phyloP scores from a whole-genome alignment of 768 basidiomycete species.

The Macrolepiota dolichaula region DNA sequence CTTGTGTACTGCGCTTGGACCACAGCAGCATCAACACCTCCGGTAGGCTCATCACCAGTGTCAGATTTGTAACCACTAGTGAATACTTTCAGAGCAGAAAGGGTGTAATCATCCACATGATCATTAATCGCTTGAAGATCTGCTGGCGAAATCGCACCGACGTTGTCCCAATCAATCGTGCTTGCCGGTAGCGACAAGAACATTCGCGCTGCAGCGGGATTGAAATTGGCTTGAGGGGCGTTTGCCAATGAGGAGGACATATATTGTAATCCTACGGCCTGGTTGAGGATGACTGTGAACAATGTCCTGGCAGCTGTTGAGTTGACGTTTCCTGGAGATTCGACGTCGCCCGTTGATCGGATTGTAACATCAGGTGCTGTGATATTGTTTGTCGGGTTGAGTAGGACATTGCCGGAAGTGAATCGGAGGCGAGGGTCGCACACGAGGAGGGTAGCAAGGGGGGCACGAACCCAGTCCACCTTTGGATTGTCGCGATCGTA shows the following conservation, averaged over 20 bases:
- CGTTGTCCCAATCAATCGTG: neutral
- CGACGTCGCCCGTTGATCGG: neutral
- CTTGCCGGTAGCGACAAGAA: neutral
- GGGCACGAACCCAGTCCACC: neutral
- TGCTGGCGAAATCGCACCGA: neutral
- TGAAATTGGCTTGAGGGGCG: neutral
- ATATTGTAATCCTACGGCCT: neutral
- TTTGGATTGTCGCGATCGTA: neutral
- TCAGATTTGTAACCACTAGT: neutral
- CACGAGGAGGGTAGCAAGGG: slow-evolving; percentile 2
- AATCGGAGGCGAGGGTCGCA: neutral
- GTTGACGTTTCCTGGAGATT: neutral
- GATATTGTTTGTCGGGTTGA: neutral
- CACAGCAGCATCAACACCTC: neutral
- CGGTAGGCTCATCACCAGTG: too few relatives aligned
- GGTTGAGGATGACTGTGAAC: neutral
- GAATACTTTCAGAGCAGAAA: slow-evolving; percentile 1
- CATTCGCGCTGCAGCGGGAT: neutral
- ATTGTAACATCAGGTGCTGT: neutral
- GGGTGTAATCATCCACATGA: neutral
- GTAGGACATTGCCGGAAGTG: neutral
- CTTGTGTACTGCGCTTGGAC: neutral
- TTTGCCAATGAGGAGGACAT: neutral
- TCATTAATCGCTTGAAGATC: neutral
- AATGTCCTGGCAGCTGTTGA: neutral